Evolutionary conservation across 331 rosid genomes (phyloP), one percentile per base, ranked within the genome.

Genomic region (Quercus tomentella): DNA sequence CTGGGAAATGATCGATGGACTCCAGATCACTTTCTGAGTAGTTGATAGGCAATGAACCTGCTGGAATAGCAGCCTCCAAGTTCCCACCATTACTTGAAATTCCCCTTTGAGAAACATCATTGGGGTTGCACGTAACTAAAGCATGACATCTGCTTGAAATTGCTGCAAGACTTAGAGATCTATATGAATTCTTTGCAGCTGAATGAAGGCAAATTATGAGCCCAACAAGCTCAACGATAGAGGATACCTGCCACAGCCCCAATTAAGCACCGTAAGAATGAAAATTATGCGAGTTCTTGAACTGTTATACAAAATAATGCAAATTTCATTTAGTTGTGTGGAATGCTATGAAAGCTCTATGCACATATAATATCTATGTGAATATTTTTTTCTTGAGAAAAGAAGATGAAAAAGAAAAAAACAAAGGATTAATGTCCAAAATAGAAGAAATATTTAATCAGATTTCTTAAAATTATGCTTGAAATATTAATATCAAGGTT

Each of bases 91-190:
- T 72, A 26, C 37, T 65, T 18, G 77, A n/a, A 57, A 8, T n/a
- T 65, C 70, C 43, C 22, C 6, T 4, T 62, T 75, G 83, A 52
- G 80, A 78, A 26, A 26, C 79, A 31, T 79, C 35, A 7, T 52
- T 30, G 25, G 83, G 55, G 72, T 71, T 80, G 80, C 91, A 88
- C 6, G 91, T 87, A 54, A 87, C 85, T 63, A 82, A 33, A 60
- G 91, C 91, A 62, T 87, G 91, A 89, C 89, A 87, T 85, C 85
- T 74, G 79, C 85, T 84, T 17, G 89, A 71, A 20, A 85, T 78
- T 17, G 91, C 80, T 41, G 84, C 82, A 15, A 85, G 86, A 35
- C 78, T 85, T 68, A 82, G 86, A n/a, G 91, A 87, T 73, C 91
- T 74, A 35, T 80, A 89, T 49, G 91, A 80, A 56, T 85, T 85